phyloP scores from a whole-genome alignment of 169 alveolate species.

The Plasmodium sp. region DNA sequence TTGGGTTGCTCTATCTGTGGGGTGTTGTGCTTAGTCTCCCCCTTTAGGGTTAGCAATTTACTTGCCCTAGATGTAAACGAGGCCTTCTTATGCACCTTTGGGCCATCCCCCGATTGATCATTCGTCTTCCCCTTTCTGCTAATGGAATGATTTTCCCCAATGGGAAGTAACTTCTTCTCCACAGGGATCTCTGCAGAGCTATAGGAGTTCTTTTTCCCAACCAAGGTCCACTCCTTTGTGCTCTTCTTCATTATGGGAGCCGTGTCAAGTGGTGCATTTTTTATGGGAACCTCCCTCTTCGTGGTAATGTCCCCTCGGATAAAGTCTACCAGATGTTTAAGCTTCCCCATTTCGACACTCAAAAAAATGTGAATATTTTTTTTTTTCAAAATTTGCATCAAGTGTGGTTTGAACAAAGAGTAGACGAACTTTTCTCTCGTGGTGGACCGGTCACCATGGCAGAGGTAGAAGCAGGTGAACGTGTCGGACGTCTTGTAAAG shows the following conservation, averaged over 20 bases:
- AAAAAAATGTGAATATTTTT: conserved; percentile 32
- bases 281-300: neutral
- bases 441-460: neutral
- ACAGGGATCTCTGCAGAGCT: neutral
- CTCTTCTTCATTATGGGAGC: neutral
- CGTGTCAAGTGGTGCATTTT: neutral
- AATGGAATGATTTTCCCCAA: neutral
- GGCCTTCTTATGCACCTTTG: neutral
- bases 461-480: conserved; percentile 26
- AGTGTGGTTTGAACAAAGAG: conserved; percentile 30
- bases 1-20: neutral
- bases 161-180: neutral
- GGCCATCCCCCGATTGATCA: neutral
- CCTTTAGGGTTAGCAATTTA: neutral
- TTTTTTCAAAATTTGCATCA: conserved; percentile 46
- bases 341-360: conserved; percentile 44
- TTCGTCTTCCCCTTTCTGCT: neutral
- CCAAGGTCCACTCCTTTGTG: neutral
- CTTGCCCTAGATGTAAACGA: neutral
- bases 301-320: conserved; percentile 8
- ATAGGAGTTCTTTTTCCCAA: neutral
- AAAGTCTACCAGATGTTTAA: conserved; percentile 38
- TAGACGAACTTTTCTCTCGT: conserved; percentile 53
- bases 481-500: conserved; percentile 45
- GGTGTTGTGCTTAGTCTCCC: neutral